Evolutionary conservation across 2,329 filamentous ascomycete genomes (phyloP).

Genomic region (Aspergillus arachidicola): DNA sequence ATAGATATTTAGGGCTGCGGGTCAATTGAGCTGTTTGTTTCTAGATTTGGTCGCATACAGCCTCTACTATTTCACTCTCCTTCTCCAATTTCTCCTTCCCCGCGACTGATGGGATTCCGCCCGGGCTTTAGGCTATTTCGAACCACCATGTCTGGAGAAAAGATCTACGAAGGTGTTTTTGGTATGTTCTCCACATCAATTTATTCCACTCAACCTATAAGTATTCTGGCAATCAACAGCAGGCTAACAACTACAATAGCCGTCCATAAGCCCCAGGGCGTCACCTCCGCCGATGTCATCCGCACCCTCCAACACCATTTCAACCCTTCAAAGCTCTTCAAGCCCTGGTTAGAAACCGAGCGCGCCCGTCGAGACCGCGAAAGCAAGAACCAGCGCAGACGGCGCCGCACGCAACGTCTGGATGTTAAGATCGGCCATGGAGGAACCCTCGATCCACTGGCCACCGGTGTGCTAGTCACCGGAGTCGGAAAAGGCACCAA

Average conservation of each 20-base stretch:
- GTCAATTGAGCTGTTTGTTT: background rate
- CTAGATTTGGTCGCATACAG: background rate
- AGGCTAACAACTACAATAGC: conserved; percentile 53
- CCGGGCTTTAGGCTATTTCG: conserved; percentile 34
- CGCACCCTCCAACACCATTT: conserved; percentile 84
- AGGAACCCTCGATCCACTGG: conserved; percentile 90
- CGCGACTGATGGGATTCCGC: conserved; percentile 34
- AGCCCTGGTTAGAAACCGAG: conserved; percentile 72
- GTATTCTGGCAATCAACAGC: background rate
- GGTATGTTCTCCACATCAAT: conserved; percentile 12
- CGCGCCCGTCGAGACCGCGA: conserved; percentile 59
- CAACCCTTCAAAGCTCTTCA: conserved; percentile 78
- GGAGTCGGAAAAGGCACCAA: conserved; percentile 90
- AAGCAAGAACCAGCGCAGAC: conserved; percentile 60
- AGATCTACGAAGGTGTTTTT: conserved; percentile 59
- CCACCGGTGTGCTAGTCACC: conserved; percentile 87
- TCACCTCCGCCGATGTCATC: conserved; percentile 87
- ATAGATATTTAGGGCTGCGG: background rate
- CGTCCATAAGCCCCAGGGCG: conserved; percentile 86
- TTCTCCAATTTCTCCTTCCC: conserved; percentile 14
- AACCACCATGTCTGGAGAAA: conserved; percentile 45
- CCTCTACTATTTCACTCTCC: background rate
- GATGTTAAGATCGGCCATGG: conserved; percentile 95
- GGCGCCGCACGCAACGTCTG: conserved; percentile 62
- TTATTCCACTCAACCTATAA: background rate